Evolutionary conservation across 805 yeast species (phyloP).

Genomic region (Zygosaccharomyces bisporus): DNA sequence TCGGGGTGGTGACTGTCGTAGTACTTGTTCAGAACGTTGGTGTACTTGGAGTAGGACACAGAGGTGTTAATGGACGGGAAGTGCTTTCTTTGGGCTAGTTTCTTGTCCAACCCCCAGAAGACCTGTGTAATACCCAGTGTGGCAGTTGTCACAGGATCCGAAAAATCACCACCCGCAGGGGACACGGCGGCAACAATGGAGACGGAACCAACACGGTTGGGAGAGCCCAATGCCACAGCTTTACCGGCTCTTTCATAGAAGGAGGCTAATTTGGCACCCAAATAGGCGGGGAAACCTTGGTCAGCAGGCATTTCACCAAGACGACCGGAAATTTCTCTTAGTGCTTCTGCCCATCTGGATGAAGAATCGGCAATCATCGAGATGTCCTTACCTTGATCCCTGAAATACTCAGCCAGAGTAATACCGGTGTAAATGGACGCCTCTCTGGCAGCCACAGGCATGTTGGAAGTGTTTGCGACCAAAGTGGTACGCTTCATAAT

Average conservation of each 20-base stretch:
- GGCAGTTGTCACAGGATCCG: constrained; percentile 98
- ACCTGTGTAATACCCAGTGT: constrained; percentile 99
- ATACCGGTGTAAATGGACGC: constrained; percentile 99
- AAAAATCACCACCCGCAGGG: constrained; percentile 99
- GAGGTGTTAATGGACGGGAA: constrained; percentile 98
- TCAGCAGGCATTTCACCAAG: constrained; percentile 99
- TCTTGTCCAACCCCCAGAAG: constrained; percentile 99
- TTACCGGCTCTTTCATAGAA: constrained; percentile 99
- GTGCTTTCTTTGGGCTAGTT: constrained; percentile 98
- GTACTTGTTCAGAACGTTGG: constrained; percentile 77
- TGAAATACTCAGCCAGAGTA: constrained; percentile 96
- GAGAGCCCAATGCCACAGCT: constrained; percentile 92
- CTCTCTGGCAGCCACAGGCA: constrained; percentile 99
- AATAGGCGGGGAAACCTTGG: constrained; percentile 99
- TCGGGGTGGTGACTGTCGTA: constrained; percentile 86
- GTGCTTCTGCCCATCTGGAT: constrained; percentile 99
- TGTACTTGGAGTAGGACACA: constrained; percentile 95
- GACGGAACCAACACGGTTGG: constrained; percentile 94
- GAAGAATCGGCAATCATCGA: constrained; percentile 99
- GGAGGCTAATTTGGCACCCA: constrained; percentile 98
- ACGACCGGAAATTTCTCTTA: constrained; percentile 99
- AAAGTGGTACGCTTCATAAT: constrained; percentile 99
- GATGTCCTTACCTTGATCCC: constrained; percentile 99
- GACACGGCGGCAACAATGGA: constrained; percentile 99
- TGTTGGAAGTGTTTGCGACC: constrained; percentile 97